Conservation (phyloP, 208 protist genomes). For the Trypanosoma rangeli region DNA sequence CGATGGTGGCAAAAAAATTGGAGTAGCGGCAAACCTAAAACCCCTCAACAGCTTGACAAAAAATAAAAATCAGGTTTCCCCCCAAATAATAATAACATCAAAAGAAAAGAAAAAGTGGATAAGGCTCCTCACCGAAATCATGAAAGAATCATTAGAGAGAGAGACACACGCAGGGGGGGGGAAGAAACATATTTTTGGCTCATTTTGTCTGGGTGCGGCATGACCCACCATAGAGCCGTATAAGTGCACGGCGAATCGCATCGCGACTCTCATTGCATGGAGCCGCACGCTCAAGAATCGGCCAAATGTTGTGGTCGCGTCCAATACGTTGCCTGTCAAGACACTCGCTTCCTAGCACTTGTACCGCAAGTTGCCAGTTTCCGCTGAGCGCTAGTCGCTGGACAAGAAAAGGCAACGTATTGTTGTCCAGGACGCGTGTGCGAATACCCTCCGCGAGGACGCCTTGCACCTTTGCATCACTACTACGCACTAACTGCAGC, state of each 20-base stretch:
- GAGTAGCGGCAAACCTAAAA: not conserved
- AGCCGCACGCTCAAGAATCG: constrained; percentile 49
- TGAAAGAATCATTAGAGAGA: not conserved
- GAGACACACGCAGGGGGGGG: not conserved
- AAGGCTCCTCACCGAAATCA: not conserved
- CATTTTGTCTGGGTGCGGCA: not conserved
- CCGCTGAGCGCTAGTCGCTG: constrained; percentile 51
- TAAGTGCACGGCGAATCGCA: constrained; percentile 35
- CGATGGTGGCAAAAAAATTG: not conserved
- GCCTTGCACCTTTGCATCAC: constrained; percentile 39
- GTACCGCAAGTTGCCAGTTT: constrained; percentile 63
- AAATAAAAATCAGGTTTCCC: no score
- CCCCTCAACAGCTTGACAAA: not conserved
- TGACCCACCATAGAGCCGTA: constrained; percentile 24
- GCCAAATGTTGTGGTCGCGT: constrained; percentile 64
- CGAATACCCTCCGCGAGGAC: constrained; percentile 48
- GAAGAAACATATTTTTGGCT: constrained; percentile 2
- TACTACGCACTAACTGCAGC: constrained; percentile 34
- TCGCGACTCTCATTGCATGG: constrained; percentile 41
- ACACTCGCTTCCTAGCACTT: constrained; percentile 45
- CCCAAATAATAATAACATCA: not conserved
- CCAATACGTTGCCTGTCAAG: constrained; percentile 50
- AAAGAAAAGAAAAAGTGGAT: constrained; percentile 1
- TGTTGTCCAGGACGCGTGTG: constrained; percentile 62
- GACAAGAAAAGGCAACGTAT: constrained; percentile 66